Percentiles rank a stretch among this genome's conserved stretches.
These are phyloP conservation scores for Simplicillium aogashimaense DNA, from an alignment of 2,329 filamentous ascomycete species.

Conservation along the genomic window DNA sequence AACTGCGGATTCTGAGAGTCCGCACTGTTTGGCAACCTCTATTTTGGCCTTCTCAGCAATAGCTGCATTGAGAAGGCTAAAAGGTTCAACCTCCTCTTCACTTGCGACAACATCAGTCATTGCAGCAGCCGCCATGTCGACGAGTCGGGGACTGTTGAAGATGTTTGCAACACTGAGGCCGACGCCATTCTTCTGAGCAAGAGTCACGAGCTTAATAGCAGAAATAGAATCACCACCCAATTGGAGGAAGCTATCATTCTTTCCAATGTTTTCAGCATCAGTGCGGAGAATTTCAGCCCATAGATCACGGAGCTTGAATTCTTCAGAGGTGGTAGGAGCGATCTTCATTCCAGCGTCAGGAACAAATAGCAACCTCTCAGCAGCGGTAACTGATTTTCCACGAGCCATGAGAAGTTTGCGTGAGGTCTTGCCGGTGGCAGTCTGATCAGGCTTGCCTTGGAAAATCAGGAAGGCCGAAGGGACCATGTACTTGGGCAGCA, in stretches of 20 bases:
- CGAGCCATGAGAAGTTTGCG: slow-evolving; percentile 1
- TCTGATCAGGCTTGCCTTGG: not conserved
- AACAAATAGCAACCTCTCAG: too few relatives aligned
- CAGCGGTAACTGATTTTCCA: too few relatives aligned
- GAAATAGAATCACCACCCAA: slow-evolving; percentile 43
- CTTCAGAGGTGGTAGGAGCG: not conserved
- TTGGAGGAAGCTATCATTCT: slow-evolving; percentile 42
- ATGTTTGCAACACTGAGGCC: slow-evolving; percentile 37
- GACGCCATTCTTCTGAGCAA: slow-evolving; percentile 30
- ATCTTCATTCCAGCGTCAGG: not conserved
- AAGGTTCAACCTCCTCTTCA: too few relatives aligned
- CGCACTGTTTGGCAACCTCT: too few relatives aligned
- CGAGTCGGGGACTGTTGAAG: slow-evolving; percentile 20
- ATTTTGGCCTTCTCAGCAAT: too few relatives aligned
- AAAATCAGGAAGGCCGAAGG: not conserved
- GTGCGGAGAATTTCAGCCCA: too few relatives aligned
- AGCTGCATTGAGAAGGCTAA: too few relatives aligned
- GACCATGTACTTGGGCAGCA: slow-evolving; percentile 1
- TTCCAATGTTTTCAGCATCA: slow-evolving; percentile 20
- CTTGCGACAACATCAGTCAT: too few relatives aligned
- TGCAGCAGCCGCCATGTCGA: not conserved
- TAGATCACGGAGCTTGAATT: too few relatives aligned
- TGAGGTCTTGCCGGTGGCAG: slow-evolving; percentile 1
- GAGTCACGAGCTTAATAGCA: slow-evolving; percentile 43
- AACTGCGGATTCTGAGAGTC: not conserved